Conservation (phyloP, 176 grass and related monocot genomes). For the Poa annua region DNA sequence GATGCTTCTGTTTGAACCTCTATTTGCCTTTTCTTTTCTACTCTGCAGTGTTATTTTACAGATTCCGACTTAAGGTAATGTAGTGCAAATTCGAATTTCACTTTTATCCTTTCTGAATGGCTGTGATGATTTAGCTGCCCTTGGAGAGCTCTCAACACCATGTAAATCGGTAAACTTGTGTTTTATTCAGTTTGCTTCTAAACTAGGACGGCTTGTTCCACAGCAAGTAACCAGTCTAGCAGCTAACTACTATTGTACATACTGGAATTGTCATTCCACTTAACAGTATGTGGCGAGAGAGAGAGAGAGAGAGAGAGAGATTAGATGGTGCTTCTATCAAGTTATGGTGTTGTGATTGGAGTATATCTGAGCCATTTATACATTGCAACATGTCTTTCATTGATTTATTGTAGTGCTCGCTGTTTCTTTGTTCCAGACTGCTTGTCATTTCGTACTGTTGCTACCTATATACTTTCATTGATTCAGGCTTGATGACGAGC, state of each 20-base stretch:
- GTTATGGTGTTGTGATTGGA: background rate
- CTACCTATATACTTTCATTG: no score
- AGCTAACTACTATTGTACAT: background rate
- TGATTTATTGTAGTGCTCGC: background rate
- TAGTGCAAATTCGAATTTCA: background rate
- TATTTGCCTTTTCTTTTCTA: background rate
- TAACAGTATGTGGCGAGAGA: background rate
- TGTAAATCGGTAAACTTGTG: background rate
- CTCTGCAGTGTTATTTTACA: background rate
- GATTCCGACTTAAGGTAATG: background rate
- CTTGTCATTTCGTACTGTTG: background rate
- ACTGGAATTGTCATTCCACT: background rate
- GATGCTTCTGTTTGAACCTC: background rate
- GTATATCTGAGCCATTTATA: background rate
- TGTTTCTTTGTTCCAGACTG: background rate
- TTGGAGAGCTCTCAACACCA: background rate
- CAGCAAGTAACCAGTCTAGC: constrained; percentile 1
- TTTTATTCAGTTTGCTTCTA: constrained; percentile 23
- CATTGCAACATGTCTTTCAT: background rate
- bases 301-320: background rate
- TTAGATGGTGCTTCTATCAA: background rate
- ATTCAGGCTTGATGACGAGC: no score
- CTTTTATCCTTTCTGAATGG: background rate
- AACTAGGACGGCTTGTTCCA: constrained; percentile 23
- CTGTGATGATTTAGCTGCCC: constrained; percentile 25